Evolutionary conservation across 805 yeast genomes (phyloP), one percentile per base, ranked within the genome.

Genomic region (Cyberlindnera maritima): DNA sequence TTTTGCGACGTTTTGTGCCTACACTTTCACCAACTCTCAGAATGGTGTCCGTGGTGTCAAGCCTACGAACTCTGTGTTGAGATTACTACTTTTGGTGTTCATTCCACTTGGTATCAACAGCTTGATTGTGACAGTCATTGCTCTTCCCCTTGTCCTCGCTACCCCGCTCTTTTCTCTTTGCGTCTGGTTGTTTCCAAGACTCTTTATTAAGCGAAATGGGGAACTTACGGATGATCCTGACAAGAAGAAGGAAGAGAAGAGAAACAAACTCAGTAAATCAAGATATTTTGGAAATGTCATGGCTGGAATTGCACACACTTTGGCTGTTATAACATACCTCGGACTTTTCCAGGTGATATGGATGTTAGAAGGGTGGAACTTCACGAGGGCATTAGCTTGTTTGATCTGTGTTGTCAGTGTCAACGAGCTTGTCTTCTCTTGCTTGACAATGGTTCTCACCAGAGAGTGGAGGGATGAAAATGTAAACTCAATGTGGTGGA

Each of bases 1-100:
- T 15, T 77, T 81, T 23, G 81, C 83, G 55, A 76, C 85, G 41
- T 77, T 85, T 47, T 67, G 82, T 44, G 91, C 96, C 0, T 92
- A 80, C 65, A 71, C 83, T 43, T 92, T 86, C 59, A 83, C 87
- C 58, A 91, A 90, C 65, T 75, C 96, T 1, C 97, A 89, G 69
- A 88, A 83, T 29, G 97, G 97, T 26, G 96, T 89, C 1, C 51
- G 56, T 40, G 56, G 66, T 43, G 68, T 77, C n/a, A 53, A 66
- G 47, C 71, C 76, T 2, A 75, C 80, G 8, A 79, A 83, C 62
- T 77, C 92, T 0, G 59, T 86, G 0, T 52, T 85, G 12, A 73
- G 97, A 47, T 64, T 92, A 26, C 60, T 75, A 2, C 66, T 89
- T 14, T 64, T 83, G 3, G 68, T 76, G 0, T 42, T 76, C 1